These are phyloP conservation scores for Klebsormidium nitens DNA, from an alignment of 139 green algal species.

Conservation along the genomic window DNA sequence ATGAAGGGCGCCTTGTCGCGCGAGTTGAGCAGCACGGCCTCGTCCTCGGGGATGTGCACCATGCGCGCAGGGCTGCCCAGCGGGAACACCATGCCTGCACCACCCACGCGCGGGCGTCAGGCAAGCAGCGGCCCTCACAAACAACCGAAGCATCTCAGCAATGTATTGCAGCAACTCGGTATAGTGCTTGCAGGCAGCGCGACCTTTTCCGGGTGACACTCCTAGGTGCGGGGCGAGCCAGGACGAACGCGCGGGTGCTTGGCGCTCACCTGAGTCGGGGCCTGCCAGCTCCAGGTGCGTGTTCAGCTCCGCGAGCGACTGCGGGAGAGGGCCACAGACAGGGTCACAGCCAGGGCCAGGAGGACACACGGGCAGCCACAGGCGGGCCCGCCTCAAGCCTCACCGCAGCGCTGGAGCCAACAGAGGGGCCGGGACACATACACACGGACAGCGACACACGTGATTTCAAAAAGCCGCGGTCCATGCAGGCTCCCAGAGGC, in stretches of 20 bases:
- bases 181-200: no score
- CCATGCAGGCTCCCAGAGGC: no score
- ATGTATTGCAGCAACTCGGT: no score
- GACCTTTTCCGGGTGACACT: no score
- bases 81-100: slow-evolving; percentile 74
- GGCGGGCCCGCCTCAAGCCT: no score
- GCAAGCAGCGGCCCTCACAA: neutral
- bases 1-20: slow-evolving; percentile 84
- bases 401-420: neutral
- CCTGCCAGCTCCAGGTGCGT: slow-evolving; percentile 18
- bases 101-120: neutral
- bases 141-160: slow-evolving; percentile 1
- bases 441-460: no score
- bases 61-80: slow-evolving; percentile 73
- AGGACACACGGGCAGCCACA: no score
- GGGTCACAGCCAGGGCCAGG: no score
- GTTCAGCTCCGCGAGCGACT: slow-evolving; percentile 38
- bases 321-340: no score
- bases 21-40: slow-evolving; percentile 83
- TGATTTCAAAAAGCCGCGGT: no score
- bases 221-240: no score
- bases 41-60: slow-evolving; percentile 69
- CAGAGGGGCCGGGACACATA: slow-evolving; percentile 9
- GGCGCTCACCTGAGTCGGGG: slow-evolving; percentile 9
- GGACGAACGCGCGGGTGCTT: neutral